Evolutionary conservation across 495 filamentous ascomycete genomes (phyloP), one percentile per base, ranked within the genome.

Genomic region (Podospora pseudoanserina): DNA sequence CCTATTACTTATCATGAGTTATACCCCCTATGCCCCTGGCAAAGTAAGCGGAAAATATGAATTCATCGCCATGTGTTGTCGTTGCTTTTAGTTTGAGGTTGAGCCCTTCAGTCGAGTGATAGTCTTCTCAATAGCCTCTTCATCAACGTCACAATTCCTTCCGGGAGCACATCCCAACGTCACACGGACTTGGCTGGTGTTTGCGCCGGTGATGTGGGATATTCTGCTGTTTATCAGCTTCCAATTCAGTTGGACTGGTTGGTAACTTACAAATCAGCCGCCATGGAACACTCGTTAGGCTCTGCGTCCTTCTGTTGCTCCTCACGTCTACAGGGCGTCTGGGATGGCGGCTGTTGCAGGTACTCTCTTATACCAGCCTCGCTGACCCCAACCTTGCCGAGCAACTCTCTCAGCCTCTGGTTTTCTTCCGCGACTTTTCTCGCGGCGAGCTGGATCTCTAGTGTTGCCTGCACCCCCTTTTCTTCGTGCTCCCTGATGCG

Each of bases 371-470:
- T 75, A 20, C 64, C 67, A 6, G 68, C 66, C 60, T 78, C 70
- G 30, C 58, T 55, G 56, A 75, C 67, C 4, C 74, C 75, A 30
- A 75, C 56, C 16, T 53, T 64, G 32, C 72, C 67, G 7, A 79
- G 72, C 2, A 70, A 54, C 3, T 11, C 20, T 4, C 87, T 78
- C n/a, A 65, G 62, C 55, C 63, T 67, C 67, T 65, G 78, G 76
- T 92, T 92, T 73, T 92, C 89, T 59, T 85, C 85, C 13, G 82
- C 79, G 26, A 92, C 90, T 58, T 76, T 82, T 67, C 86, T 77
- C 11, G 89, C 90, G 1, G 88, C 89, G 39, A 78, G 74, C 71
- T 92, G 89, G 26, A 92, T 83, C 71, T 90, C 88, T 49, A 79
- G 71, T 11, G 83, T 84, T 16, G 87, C 88, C 62, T 86, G 79